Evolutionary conservation across 768 basidiomycete species (phyloP).

Genomic region (Tulasnella calospora): DNA sequence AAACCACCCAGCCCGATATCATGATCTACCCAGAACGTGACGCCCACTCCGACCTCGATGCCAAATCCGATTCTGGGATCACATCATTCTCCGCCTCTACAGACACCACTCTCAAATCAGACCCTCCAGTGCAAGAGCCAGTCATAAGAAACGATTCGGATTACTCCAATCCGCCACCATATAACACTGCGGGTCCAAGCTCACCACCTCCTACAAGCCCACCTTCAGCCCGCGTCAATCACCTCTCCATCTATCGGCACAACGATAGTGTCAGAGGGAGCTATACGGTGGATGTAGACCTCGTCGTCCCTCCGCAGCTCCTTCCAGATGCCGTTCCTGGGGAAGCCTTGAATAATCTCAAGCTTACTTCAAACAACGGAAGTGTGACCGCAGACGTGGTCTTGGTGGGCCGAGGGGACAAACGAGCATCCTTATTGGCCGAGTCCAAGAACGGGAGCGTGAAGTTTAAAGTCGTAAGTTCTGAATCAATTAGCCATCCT

Average conservation of each 20-base stretch:
- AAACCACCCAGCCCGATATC: neutral
- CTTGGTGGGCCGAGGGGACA: neutral
- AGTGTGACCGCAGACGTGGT: neutral
- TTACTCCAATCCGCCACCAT: neutral
- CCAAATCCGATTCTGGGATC: neutral
- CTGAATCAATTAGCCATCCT: too few relatives aligned
- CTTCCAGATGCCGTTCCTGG: neutral
- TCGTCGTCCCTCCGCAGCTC: neutral
- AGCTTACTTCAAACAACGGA: neutral
- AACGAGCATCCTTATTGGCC: neutral
- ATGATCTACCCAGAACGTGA: neutral
- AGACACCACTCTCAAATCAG: neutral
- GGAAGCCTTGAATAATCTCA: neutral
- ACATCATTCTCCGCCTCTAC: neutral
- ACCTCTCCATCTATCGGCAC: neutral
- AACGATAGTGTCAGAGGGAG: neutral
- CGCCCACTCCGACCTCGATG: too few relatives aligned
- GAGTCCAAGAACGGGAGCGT: neutral
- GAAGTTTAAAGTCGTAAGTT: neutral
- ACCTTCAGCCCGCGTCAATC: neutral
- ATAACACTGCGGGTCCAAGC: neutral
- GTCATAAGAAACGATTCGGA: neutral
- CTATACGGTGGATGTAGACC: neutral
- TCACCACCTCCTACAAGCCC: neutral
- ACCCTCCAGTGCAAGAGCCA: neutral